Evolutionary conservation across 805 yeast species (phyloP), one percentile per base, ranked within the genome.

Genomic region (Candida chilensis): DNA sequence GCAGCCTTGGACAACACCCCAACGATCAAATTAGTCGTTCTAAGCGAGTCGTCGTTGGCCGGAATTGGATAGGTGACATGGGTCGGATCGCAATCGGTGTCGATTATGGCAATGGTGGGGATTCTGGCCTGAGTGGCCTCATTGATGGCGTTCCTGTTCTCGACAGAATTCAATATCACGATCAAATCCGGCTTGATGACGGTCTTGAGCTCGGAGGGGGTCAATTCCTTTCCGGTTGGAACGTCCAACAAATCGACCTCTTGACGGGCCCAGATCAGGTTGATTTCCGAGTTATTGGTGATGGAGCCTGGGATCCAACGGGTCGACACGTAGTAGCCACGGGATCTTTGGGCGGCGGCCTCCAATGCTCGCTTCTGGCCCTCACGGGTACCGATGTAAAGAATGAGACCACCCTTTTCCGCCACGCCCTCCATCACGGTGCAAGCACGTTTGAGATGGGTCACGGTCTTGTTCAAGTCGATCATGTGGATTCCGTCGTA

Each of bases 261-360:
- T 35, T 70, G 72, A 45, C 82, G 72, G 26, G 74, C 76, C 71
- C 77, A 74, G 24, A 57, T 55, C 24, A 61, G 58, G 7, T 72
- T 59, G 15, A 81, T 76, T 48, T 75, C 82, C 18, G 77, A 64
- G 32, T 85, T 75, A 57, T 92, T 92, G 27, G 97, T 86, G 41
- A 92, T 67, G 16, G 94, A 82, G 40, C 98, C 98, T 2, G 96
- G 96, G 36, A 84, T 73, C 98, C 98, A 92, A 48, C 87, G 75
- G 28, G 75, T 69, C 15, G 81, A 66, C 14, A 92, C 88, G 48
- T 80, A 87, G 56, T 75, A 86, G 11, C 94, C 96, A 34, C 74
- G 67, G 32, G 78, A 63, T 41, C 94, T 71, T 27, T 64, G 59
- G 2, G 97, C 94, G 8, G 95, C 95, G 36, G 69, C 74, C 46